Percentiles rank a stretch among this genome's conserved stretches.
These are phyloP conservation scores for Fusarium tjaetaba DNA, from an alignment of 2,329 filamentous ascomycete species.

Conservation along the genomic window DNA sequence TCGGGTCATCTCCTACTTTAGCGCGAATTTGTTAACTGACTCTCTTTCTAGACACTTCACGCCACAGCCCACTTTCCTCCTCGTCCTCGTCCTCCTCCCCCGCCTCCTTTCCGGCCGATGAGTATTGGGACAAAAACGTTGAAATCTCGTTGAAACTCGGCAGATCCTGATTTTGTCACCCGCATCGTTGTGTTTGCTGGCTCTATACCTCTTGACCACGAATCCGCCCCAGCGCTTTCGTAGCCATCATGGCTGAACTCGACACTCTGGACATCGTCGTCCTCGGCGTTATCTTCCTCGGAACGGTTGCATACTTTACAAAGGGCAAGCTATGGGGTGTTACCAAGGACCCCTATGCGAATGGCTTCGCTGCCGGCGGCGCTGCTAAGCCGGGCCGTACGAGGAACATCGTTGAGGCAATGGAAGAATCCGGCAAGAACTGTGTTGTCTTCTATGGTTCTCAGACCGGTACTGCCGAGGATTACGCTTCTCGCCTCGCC, in stretches of 20 bases:
- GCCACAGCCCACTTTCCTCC: slow-evolving; percentile 37
- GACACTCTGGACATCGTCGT: slow-evolving; percentile 96
- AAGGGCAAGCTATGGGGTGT: slow-evolving; percentile 96
- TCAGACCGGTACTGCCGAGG: slow-evolving; percentile 97
- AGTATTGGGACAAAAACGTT: slow-evolving; percentile 18
- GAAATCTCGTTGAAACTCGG: slow-evolving; percentile 4
- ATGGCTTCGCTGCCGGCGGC: slow-evolving; percentile 74
- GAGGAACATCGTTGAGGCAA: slow-evolving; percentile 92
- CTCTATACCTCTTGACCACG: slow-evolving; percentile 1
- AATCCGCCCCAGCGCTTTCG: slow-evolving; percentile 13
- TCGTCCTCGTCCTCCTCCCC: slow-evolving; percentile 20
- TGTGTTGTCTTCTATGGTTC: slow-evolving; percentile 99
- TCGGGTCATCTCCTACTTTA: slow-evolving; percentile 21
- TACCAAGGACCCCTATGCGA: slow-evolving; percentile 87
- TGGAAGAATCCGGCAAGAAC: slow-evolving; percentile 96
- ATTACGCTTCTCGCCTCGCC: slow-evolving; percentile 94
- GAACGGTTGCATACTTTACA: slow-evolving; percentile 94
- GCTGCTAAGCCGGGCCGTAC: slow-evolving; percentile 84
- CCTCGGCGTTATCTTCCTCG: slow-evolving; percentile 83
- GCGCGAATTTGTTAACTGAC: slow-evolving; percentile 31
- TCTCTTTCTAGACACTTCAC: slow-evolving; percentile 34
- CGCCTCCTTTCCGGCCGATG: slow-evolving; percentile 44
- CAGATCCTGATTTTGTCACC: background rate
- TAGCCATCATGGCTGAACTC: slow-evolving; percentile 84
- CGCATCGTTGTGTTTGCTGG: background rate